phyloP scores from a whole-genome alignment of 2,329 filamentous ascomycete genomes.

The Raffaelea ambrosiae region DNA sequence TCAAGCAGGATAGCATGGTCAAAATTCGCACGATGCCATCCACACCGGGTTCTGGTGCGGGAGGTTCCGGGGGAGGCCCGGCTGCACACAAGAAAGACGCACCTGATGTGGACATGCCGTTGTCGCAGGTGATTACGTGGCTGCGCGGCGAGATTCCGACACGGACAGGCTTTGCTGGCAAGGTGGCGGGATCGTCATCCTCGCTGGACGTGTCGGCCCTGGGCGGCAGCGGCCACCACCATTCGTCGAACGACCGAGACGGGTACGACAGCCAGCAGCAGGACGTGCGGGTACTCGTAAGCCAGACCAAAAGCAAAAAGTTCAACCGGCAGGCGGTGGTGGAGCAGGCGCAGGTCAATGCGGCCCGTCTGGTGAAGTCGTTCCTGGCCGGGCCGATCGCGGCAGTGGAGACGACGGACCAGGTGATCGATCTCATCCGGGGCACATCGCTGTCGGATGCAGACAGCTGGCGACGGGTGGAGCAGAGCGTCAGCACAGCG shows the following conservation, averaged over 20 bases:
- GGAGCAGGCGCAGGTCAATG: conserved; percentile 60
- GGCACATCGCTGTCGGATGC: conserved; percentile 68
- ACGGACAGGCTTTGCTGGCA: conserved; percentile 10
- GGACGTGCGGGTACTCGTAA: conserved; percentile 77
- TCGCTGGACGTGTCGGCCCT: conserved; percentile 11
- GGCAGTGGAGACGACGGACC: conserved; percentile 81
- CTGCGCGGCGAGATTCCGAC: conserved; percentile 68
- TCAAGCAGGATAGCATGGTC: conserved; percentile 65
- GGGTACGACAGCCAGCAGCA: conserved; percentile 30
- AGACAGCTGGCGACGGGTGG: conserved; percentile 75
- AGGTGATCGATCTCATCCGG: conserved; percentile 67
- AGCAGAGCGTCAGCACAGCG: conserved; percentile 66
- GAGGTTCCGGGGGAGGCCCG: not conserved
- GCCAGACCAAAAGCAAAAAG: conserved; percentile 82
- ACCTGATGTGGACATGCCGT: conserved; percentile 65
- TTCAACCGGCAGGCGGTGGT: conserved; percentile 81
- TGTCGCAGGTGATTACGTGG: conserved; percentile 67
- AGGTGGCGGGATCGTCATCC: conserved; percentile 14
- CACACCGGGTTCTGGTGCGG: not conserved
- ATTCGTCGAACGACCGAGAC: conserved; percentile 17
- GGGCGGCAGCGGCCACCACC: not conserved
- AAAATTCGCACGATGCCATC: conserved; percentile 68
- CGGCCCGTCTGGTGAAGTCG: conserved; percentile 55
- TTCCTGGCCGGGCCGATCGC: conserved; percentile 73
- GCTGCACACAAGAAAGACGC: conserved; percentile 53